Evolutionary conservation across 2,329 filamentous ascomycete genomes (phyloP), one percentile per base, ranked within the genome.

Genomic region (Ceratocystis huliohia): DNA sequence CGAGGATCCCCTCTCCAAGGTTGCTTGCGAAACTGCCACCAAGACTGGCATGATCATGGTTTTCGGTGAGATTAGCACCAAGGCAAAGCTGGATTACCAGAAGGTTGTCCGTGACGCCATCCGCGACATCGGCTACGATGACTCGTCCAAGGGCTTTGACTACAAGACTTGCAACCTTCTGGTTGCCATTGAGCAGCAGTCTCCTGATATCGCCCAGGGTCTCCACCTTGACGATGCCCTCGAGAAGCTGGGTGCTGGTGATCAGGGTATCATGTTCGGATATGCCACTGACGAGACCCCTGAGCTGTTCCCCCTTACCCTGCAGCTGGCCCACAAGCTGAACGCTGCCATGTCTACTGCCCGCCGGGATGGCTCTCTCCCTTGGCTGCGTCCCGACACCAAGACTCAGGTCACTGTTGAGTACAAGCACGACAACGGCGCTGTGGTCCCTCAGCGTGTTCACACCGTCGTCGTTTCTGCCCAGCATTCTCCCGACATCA

Each of bases 31-130:
- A 84, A 96, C 93, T 72, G 94, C 94, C 74, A 96, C 94, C 82
- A 99, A 99, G 89, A 99, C 94, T 73, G 94, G 94, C 79, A 89
- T 99, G 94, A 84, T 99, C 79, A 97, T 99, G 94, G 88, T 96
- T 77, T 96, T 96, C 71, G 91, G 91, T 80, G 94, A 99, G 79
- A 99, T 99, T 79, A 95, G 91, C 79, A 97, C 94, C 82, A 94
- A 96, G 83, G 87, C 93, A 79, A 84, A 82, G 72, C 82, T 97
- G 73, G 94, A 99, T 84, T 99, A 96, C 88, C 94, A 99, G 80
- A 96, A 92, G 83, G 84, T 96, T 74, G 91, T 99, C 78, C 93
- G 94, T 78, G 80, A 87, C 71, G 86, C 92, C 76, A 91, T 99
- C 85, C 93, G 96, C 86, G 93, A 96, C 76, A 99, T 99, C 76